phyloP scores from a whole-genome alignment of 1,139 yeast genomes.

The Kluyveromyces sp. region DNA sequence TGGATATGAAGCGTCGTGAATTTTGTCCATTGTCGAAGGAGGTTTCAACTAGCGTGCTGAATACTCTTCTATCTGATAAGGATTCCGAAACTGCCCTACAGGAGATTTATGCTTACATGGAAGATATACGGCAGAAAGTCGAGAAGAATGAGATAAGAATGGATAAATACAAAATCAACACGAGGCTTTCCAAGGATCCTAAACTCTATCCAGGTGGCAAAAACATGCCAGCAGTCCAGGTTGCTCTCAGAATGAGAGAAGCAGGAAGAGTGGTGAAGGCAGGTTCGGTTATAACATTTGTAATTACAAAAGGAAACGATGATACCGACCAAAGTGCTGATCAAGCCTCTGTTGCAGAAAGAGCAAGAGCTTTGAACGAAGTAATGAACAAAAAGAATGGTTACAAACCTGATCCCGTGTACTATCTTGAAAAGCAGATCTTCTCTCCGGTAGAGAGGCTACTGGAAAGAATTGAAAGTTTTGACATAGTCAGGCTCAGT shows the following conservation, averaged over 20 bases:
- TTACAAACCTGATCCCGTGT: slow-evolving; percentile 65
- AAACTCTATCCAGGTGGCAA: slow-evolving; percentile 68
- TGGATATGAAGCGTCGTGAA: slow-evolving; percentile 96
- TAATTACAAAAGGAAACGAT: slow-evolving; percentile 47
- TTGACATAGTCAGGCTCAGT: slow-evolving; percentile 75
- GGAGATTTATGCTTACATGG: slow-evolving; percentile 68
- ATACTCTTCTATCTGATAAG: slow-evolving; percentile 61
- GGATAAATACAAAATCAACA: slow-evolving; percentile 64
- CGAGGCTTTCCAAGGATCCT: slow-evolving; percentile 73
- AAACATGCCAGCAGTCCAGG: slow-evolving; percentile 88
- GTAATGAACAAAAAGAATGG: slow-evolving; percentile 45
- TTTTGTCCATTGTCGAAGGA: slow-evolving; percentile 90
- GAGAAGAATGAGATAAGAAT: slow-evolving; percentile 54
- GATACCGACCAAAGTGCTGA: slow-evolving; percentile 17
- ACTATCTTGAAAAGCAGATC: slow-evolving; percentile 81
- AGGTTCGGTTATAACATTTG: slow-evolving; percentile 84
- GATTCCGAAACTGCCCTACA: slow-evolving; percentile 75
- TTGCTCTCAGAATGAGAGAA: slow-evolving; percentile 70
- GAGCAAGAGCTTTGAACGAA: slow-evolving; percentile 77
- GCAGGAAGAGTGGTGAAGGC: slow-evolving; percentile 83
- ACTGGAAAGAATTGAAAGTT: slow-evolving; percentile 78
- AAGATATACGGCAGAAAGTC: slow-evolving; percentile 51
- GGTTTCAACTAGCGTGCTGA: slow-evolving; percentile 67
- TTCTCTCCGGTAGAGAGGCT: slow-evolving; percentile 88
- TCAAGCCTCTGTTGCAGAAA: slow-evolving; percentile 43